Conservation (phyloP, 352 stramenopile species). For the Pythium utonaiense region DNA sequence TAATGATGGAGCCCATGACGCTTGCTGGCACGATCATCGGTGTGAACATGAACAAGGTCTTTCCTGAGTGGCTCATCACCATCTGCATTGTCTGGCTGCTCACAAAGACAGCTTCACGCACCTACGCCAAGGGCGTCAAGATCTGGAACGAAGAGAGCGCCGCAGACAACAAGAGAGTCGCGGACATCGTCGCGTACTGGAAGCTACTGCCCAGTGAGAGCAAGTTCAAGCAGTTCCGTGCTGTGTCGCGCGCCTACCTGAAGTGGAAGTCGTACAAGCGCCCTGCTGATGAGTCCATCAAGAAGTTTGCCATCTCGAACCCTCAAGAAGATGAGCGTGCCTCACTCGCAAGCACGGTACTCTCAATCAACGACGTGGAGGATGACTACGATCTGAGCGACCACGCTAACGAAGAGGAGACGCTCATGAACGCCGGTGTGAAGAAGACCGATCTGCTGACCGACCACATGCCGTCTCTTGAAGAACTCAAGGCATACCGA, state of each 20-base stretch:
- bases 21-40: slow-evolving; percentile 82
- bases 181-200: slow-evolving; percentile 65
- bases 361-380: slow-evolving; percentile 20
- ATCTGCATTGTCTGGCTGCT: slow-evolving; percentile 76
- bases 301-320: slow-evolving; percentile 31
- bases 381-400: slow-evolving; percentile 30
- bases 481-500: slow-evolving; percentile 53
- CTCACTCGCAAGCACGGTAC: slow-evolving; percentile 25
- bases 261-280: slow-evolving; percentile 75
- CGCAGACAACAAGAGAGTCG: slow-evolving; percentile 41
- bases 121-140: slow-evolving; percentile 58
- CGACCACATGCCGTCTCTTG: slow-evolving; percentile 29
- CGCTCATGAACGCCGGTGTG: slow-evolving; percentile 42
- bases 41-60: slow-evolving; percentile 80
- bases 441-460: slow-evolving; percentile 33
- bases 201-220: slow-evolving; percentile 54
- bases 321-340: slow-evolving; percentile 30
- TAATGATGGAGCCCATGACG: slow-evolving; percentile 87
- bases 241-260: slow-evolving; percentile 59
- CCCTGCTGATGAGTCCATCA: slow-evolving; percentile 19
- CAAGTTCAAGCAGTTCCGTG: slow-evolving; percentile 70
- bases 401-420: slow-evolving; percentile 49
- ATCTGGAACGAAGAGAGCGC: slow-evolving; percentile 65
- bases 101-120: slow-evolving; percentile 63
- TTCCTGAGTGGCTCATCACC: slow-evolving; percentile 82